Evolutionary conservation across 1,284 basidiomycete species (phyloP), one percentile per base, ranked within the genome.

Genomic region (Bjerkandera adusta): DNA sequence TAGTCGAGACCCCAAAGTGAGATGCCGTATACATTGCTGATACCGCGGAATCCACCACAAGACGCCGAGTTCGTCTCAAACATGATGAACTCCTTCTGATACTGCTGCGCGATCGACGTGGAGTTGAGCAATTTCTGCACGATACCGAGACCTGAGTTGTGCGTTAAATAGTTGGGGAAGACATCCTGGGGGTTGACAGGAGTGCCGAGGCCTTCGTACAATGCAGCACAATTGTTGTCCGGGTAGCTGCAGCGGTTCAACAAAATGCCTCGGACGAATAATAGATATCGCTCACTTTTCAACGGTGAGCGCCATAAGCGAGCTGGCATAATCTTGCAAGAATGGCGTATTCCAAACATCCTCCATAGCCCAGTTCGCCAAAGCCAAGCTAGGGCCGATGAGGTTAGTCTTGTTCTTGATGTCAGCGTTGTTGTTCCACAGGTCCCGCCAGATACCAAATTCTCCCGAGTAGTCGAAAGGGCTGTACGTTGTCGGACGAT

Each of bases 1-100:
- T 83, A 85, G 57, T 86, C 83, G 36, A 83, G 51, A 0, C 67
- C 78, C 87, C 89, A 90, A 15, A 91, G 68, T 1, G 85, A 77
- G 0, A 79, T 77, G 2, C 77, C 83, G 56, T 87, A 90, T 18
- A 69, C 68, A 52, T 80, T 72, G 45, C 72, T 74, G 38, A 81
- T 55, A 7, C 78, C 77, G 10, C 68, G 61, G 55, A 81, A 78
- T 21, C 78, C 79, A 53, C 76, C 75, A 59, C 80, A 83, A 26
- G 69, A 73, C 2, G 76, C 77, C 1, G 75, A 75, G 58, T 81
- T 81, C 36, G 73, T 78, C 61, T 79, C 77, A 50, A 78, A 66
- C 68, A 72, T 85, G 39, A 76, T 60, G 51, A 77, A 65, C 15
- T 72, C 69, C 56, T 76, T 76, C 13, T 56, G 51, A 4, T 49